Evolutionary conservation across 1,139 yeast species (phyloP).

Genomic region (Sugiyamaella sp.): DNA sequence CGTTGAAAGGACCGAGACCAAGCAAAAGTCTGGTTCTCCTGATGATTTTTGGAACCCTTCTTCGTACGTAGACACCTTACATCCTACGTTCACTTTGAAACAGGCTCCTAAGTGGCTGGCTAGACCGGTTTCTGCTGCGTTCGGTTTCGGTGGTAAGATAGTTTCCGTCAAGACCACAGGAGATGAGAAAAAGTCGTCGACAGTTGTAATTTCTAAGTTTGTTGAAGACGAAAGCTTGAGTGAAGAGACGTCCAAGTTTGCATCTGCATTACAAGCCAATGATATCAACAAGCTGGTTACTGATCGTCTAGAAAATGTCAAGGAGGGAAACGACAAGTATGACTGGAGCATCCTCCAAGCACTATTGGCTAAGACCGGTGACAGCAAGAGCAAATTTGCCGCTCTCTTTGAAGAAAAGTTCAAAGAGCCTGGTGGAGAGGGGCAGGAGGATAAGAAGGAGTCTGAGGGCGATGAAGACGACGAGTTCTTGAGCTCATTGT

Average conservation of each 20-base stretch:
- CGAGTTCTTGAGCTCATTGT: constrained; percentile 38
- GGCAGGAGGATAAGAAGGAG: constrained; percentile 26
- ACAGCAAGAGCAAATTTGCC: constrained; percentile 27
- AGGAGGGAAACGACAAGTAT: constrained; percentile 52
- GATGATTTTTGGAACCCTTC: constrained; percentile 91
- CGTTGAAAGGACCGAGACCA: constrained; percentile 26
- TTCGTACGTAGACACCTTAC: constrained; percentile 65
- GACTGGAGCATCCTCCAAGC: constrained; percentile 80
- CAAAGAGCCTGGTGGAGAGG: constrained; percentile 8
- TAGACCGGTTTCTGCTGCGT: constrained; percentile 72
- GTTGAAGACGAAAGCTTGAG: constrained; percentile 45
- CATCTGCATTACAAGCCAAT: constrained; percentile 58
- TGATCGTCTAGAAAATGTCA: constrained; percentile 30
- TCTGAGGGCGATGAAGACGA: constrained; percentile 41
- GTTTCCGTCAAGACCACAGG: constrained; percentile 57
- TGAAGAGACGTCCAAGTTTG: constrained; percentile 50
- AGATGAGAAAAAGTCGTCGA: constrained; percentile 39
- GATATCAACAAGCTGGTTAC: constrained; percentile 27
- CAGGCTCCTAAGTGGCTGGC: constrained; percentile 93
- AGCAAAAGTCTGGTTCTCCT: constrained; percentile 41
- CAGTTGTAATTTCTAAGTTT: constrained; percentile 56
- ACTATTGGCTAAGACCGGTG: constrained; percentile 42
- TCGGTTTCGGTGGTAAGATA: constrained; percentile 93
- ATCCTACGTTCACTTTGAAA: constrained; percentile 57
- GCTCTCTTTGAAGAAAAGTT: constrained; percentile 20